Evolutionary conservation across 148 eudicot genomes (phyloP).

Genomic region (Silene uniflora): DNA sequence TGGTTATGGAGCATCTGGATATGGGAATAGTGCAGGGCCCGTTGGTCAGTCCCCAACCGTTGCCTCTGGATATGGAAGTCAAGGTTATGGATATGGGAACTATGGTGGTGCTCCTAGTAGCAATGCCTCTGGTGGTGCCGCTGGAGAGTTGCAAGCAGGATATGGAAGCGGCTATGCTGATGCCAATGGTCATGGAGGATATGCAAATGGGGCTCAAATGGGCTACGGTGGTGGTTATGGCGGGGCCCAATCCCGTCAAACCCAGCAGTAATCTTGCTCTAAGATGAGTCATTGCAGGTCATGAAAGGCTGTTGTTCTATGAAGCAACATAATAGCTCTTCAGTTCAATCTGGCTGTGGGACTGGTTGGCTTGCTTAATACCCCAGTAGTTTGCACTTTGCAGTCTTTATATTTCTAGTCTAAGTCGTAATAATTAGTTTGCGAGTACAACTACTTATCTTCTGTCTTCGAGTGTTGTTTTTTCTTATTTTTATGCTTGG

Average conservation of each 20-base stretch:
- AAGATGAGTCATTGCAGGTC: conserved; percentile 7
- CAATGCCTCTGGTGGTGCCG: conserved; percentile 43
- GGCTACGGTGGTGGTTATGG: conserved; percentile 56
- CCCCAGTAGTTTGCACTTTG: conserved; percentile 51
- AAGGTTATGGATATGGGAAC: conserved; percentile 75
- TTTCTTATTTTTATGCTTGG: conserved; percentile 49
- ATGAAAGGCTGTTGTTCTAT: neutral
- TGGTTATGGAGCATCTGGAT: conserved; percentile 70
- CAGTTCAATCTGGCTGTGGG: conserved; percentile 24
- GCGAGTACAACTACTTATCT: conserved; percentile 38
- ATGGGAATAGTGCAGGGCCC: conserved; percentile 48
- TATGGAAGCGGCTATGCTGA: conserved; percentile 84
- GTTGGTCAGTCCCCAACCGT: conserved; percentile 66
- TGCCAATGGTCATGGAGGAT: conserved; percentile 60
- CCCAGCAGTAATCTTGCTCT: conserved; percentile 38
- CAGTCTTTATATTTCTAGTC: conserved; percentile 39
- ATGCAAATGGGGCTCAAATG: conserved; percentile 29
- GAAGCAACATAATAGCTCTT: neutral
- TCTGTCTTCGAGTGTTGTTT: conserved; percentile 39
- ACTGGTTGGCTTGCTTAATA: conserved; percentile 85
- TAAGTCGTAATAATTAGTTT: conserved; percentile 10
- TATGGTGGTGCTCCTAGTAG: conserved; percentile 58
- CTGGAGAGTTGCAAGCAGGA: conserved; percentile 48
- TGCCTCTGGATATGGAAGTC: conserved; percentile 67
- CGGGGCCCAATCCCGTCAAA: conserved; percentile 30